Conservation (phyloP, 164 flowering plant species). For the Paratinospora sagittata region DNA sequence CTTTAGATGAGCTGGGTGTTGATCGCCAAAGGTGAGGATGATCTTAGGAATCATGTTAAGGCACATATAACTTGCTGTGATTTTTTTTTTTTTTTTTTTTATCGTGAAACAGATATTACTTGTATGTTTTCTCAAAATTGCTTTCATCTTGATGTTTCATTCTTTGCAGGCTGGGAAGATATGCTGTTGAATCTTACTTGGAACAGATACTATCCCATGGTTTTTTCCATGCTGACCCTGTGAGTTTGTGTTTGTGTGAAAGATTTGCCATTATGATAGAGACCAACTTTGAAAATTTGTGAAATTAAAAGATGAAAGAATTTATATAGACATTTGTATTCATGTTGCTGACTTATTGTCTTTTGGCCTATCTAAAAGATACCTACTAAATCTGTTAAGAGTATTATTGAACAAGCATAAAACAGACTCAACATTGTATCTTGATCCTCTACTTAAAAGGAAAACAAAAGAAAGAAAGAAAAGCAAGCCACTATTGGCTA, state of each 20-base stretch:
- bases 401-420: too few species aligned
- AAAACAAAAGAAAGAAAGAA: too few species aligned
- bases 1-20: constrained; percentile 90
- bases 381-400: too few species aligned
- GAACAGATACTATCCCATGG: constrained; percentile 98
- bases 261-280: neutral
- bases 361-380: too few species aligned
- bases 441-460: too few species aligned
- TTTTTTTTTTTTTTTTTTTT: constrained; percentile 6
- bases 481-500: too few species aligned
- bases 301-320: neutral
- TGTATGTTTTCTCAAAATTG: neutral
- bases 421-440: too few species aligned
- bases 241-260: constrained; percentile 32
- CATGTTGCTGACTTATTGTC: too few species aligned
- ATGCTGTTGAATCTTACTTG: constrained; percentile 97
- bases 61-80: neutral
- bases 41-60: constrained; percentile 6
- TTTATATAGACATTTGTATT: too few species aligned
- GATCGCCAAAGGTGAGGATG: constrained; percentile 68
- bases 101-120: neutral
- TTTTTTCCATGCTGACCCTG: constrained; percentile 98
- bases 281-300: neutral
- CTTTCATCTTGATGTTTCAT: constrained; percentile 5
- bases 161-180: constrained; percentile 70